Base-by-base conservation (phyloP, 352 stramenopile species). In the Globisporangium yorkense region DNA sequence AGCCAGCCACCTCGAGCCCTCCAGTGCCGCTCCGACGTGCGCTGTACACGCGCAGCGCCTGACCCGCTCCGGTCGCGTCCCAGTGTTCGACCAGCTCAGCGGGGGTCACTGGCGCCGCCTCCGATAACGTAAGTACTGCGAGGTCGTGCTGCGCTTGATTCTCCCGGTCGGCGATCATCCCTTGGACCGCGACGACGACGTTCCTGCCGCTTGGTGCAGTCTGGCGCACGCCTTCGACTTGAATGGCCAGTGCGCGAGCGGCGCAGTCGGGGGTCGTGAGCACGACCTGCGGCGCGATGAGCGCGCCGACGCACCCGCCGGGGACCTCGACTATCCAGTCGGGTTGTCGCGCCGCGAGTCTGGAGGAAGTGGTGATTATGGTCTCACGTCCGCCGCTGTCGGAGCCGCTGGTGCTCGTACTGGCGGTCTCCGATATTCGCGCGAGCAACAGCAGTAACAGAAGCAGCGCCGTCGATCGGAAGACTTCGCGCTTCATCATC, bases 241-340 rank as follows among this genome's bases (percentile, higher is more conserved):
- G 41, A 8, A 10, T 5, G 5, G 70, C 59, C 3, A 54, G 54
- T 21, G 62, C 50, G 29, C 60, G 56, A 2, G 56, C 44, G 5
- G 49, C 56, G 29, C 56, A 62, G 48, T 57, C 33, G 1, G 56
- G 39, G 5, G 48, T 39, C 0, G 56, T 62, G 48, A 62, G 50
- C 13, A 55, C 55, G 6, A 27, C 49, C 31, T 54, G 45, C 16
- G 55, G 29, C 5, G 56, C 50, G 24, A 62, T 56, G 18, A 57
- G 24, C 12, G 24, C n/a, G 2, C 48, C 56, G 21, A 49, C 24
- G 5, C 56, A 62, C 5, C 41, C 41, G 41, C 41, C 18, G 41
- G 6, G 6, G 41, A 46, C 3, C 41, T 46, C 41, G 6, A 46
- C 4, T 21, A 46, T 21, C 41, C 41, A 46, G 6, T 20, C 41